Evolutionary conservation across 805 yeast species (phyloP), one percentile per base, ranked within the genome.

Genomic region (Metschnikowia cubensis): DNA sequence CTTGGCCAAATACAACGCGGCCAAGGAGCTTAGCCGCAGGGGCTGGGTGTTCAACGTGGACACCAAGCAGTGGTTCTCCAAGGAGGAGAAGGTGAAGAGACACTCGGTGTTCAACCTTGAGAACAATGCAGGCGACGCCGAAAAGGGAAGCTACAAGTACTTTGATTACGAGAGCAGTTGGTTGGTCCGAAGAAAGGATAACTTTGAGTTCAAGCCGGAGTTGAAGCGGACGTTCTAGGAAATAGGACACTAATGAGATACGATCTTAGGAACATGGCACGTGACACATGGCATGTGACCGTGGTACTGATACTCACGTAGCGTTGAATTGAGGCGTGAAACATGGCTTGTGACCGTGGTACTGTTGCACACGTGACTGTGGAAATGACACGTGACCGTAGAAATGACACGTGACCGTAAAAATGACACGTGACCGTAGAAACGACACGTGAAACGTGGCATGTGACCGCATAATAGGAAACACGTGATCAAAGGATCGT

Each of bases 21-120:
- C 97, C 2, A 79, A 82, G 58, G 97, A 92, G 69, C 76, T 92
- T 52, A 69, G 74, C 53, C 77, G 78, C 52, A 79, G 96, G 60
- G 89, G 92, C 25, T 92, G 99, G 99, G 73, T 82, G 45, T 76
- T 79, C 65, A 88, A 87, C 67, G 81, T 78, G 54, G 83, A 82
- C 48, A 77, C 82, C 45, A 79, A 84, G 56, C 89, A 89, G 52
- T 89, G 97, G 94, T 89, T 86, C 63, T 84, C 82, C 58, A 80
- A 83, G 49, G 84, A 83, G 56, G 85, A 80, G 55, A 81, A 78
- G 62, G 74, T 78, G 17, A 64, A 63, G 55, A 55, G 58, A 41
- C 59, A 69, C 46, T 59, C 68, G 38, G 49, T 58, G 58, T 56
- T 57, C 35, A 45, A 66, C 50, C 57, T 38, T 18, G 51, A 36